Conservation (phyloP, 495 filamentous ascomycete genomes). For the Penicillium daleae region DNA sequence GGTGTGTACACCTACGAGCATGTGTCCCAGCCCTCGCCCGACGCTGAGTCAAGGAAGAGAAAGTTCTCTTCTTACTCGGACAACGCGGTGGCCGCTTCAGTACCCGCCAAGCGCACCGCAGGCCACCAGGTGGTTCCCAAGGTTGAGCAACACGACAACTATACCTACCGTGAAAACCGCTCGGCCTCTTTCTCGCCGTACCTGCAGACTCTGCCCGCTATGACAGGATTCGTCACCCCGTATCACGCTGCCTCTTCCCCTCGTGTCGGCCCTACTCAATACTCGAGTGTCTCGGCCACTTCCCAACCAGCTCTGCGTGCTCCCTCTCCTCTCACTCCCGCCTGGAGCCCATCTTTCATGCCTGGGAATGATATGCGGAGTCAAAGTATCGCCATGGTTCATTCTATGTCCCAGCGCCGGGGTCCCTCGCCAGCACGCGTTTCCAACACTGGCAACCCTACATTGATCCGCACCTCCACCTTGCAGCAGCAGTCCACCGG, state of each 20-base stretch:
- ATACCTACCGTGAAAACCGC: conserved; percentile 36
- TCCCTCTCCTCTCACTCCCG: conserved; percentile 47
- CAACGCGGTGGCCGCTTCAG: conserved; percentile 36
- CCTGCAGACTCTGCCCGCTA: conserved; percentile 42
- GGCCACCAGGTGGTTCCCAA: conserved; percentile 42
- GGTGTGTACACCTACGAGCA: conserved; percentile 79
- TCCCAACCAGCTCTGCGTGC: conserved; percentile 44
- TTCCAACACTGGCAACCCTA: conserved; percentile 60
- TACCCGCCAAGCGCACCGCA: conserved; percentile 49
- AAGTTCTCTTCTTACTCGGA: conserved; percentile 55
- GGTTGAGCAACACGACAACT: conserved; percentile 42
- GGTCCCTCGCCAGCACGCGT: conserved; percentile 47
- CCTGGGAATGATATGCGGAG: conserved; percentile 37
- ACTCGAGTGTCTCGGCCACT: conserved; percentile 35
- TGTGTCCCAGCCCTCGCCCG: conserved; percentile 36
- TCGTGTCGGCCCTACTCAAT: conserved; percentile 33
- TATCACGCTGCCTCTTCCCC: conserved; percentile 40
- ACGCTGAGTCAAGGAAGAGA: conserved; percentile 52
- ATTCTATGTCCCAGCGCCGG: conserved; percentile 41
- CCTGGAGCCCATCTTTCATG: conserved; percentile 49
- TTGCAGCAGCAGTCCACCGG: conserved; percentile 63
- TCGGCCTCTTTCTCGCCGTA: conserved; percentile 51
- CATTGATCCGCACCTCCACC: conserved; percentile 83
- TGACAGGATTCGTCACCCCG: conserved; percentile 37
- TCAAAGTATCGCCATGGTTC: conserved; percentile 34